Evolutionary conservation across 2,329 filamentous ascomycete genomes (phyloP), one percentile per base, ranked within the genome.

Genomic region (Aspergillus sp.): DNA sequence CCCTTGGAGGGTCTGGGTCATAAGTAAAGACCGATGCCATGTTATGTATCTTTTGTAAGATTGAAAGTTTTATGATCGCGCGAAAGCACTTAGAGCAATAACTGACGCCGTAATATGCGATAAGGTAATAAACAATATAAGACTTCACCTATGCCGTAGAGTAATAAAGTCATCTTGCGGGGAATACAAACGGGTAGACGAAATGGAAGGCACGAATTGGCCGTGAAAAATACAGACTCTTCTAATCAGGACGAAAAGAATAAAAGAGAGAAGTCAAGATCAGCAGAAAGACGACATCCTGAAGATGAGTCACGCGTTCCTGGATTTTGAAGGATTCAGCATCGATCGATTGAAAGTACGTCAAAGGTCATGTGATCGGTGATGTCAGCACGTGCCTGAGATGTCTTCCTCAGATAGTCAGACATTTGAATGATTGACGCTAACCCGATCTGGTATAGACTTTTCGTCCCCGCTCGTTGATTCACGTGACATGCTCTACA

Each of bases 11-110:
- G 52, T 95, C 86, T 2, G 88, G 83, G 49, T 96, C 89, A 63
- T 88, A 98, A 0, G 91, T 96, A 65, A 98, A 98, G 54, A 98
- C 88, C 9, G 91, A 96, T 46, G 93, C 91, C 88, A 93, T 94
- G 49, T 10, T 56, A 26, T 37, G 27, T 39, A 19, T 7, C 28
- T 31, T 40, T 12, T 5, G 36, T n/a, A 12, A 12, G 6, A 37
- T 26, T 28, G 19, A 37, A 10, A 30, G 8, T 26, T 27, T 52
- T 39, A 49, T 9, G 19, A 27, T 40, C 19, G 19, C 19, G 4
- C 19, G 19, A 19, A 19, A 19, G 19, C 19, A 19, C 19, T 19
- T 19, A 19, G 19, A 19, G 19, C 19, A 47, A 35, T 37, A 43
- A 33, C 3, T 26, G 10, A 37, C 28, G 33, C 34, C n/a, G 33